These are phyloP conservation scores for Amylostereum areolatum DNA, from an alignment of 1,284 basidiomycete species.

Conservation along the genomic window DNA sequence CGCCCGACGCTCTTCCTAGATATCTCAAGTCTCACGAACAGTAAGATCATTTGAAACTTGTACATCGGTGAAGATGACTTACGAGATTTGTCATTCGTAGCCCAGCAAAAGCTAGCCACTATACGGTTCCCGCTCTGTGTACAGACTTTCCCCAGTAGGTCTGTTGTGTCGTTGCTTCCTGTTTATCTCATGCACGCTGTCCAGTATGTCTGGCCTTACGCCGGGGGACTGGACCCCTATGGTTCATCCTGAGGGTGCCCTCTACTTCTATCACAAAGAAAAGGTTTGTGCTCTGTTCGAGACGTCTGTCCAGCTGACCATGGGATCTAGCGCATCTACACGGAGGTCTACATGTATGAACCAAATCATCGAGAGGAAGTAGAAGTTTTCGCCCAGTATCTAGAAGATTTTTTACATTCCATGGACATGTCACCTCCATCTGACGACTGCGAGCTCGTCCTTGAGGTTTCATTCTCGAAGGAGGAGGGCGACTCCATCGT, in stretches of 20 bases:
- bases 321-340: conserved; percentile 11
- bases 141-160: no score
- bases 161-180: no score
- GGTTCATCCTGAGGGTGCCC: not conserved
- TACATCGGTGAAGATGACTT: no score
- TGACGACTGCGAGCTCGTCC: conserved; percentile 7
- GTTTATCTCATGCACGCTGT: no score
- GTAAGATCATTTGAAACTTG: no score
- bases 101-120: no score
- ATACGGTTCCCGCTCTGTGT: no score
- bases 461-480: conserved; percentile 18
- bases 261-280: conserved; percentile 21
- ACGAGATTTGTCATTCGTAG: no score
- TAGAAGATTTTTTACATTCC: not conserved
- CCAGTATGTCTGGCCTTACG: no score
- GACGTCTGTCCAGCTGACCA: conserved; percentile 1
- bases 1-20: no score
- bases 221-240: not conserved
- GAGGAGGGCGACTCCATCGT: conserved; percentile 10
- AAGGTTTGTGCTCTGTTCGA: conserved; percentile 16
- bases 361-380: conserved; percentile 10
- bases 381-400: conserved; percentile 1
- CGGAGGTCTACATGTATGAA: conserved; percentile 17
- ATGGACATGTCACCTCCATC: conserved; percentile 5
- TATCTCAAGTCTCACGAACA: no score